Evolutionary conservation across 163 green algal genomes (phyloP).

Genomic region (Scenedesmus sp.): DNA sequence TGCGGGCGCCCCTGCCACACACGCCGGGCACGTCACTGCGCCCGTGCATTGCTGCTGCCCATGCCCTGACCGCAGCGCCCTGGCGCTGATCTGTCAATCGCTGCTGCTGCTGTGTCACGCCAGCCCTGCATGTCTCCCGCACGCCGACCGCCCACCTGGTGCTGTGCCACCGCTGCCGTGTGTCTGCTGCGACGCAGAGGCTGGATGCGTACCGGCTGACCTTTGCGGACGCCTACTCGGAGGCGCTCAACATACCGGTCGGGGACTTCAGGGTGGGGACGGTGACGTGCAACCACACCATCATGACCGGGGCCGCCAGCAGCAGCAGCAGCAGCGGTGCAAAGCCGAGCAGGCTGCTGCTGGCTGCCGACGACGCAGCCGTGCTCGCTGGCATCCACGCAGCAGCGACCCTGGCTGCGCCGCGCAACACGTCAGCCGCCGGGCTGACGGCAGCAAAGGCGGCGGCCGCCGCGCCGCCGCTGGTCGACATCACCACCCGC

Average conservation of each 20-base stretch:
- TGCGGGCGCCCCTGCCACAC: too few species aligned
- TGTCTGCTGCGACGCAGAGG: not conserved
- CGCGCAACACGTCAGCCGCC: not conserved
- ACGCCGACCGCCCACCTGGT: too few species aligned
- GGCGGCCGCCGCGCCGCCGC: not conserved
- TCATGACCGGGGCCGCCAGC: not conserved
- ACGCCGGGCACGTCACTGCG: too few species aligned
- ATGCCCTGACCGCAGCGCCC: too few species aligned
- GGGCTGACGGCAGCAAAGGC: not conserved
- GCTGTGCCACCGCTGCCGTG: not conserved
- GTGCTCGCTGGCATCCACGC: not conserved
- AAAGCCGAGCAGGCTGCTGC: not conserved
- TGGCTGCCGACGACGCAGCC: not conserved
- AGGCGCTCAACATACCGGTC: slow-evolving; percentile 6
- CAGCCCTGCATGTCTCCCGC: too few species aligned
- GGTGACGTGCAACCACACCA: slow-evolving; percentile 7
- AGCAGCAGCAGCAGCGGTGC: slow-evolving; percentile 18
- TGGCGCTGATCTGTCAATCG: too few species aligned
- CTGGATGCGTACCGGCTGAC: slow-evolving; percentile 7
- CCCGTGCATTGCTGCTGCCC: too few species aligned
- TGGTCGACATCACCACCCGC: not conserved
- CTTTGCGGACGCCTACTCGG: slow-evolving; percentile 18
- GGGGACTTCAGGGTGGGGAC: not conserved
- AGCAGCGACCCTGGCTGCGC: not conserved
- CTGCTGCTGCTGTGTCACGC: too few species aligned